Conservation (phyloP, 192 early-diverging fungal genomes). For the Backusella australiensis region DNA sequence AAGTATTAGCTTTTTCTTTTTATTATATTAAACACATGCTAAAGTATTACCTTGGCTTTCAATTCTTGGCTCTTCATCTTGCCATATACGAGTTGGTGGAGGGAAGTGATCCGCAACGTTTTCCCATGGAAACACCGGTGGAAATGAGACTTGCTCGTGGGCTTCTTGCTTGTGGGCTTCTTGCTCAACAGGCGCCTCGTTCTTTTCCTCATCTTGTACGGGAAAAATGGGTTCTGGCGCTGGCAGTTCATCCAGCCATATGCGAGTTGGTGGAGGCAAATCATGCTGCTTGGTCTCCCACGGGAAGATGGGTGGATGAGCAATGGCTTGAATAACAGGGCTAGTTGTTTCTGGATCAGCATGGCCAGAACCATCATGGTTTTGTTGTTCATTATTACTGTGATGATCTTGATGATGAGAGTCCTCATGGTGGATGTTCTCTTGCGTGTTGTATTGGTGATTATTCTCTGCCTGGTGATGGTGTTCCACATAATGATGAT, state of each 20-base stretch:
- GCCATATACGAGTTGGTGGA: slow-evolving; percentile 17
- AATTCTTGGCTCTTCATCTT: neutral
- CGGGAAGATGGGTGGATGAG: neutral
- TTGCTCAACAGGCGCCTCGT: too few relatives aligned
- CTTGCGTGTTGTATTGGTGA: neutral
- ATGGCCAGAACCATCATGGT: neutral
- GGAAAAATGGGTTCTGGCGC: neutral
- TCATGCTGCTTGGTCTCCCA: neutral
- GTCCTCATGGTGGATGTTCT: neutral
- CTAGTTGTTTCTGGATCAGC: neutral
- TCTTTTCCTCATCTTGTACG: neutral
- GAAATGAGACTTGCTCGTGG: neutral
- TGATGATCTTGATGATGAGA: neutral
- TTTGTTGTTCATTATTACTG: neutral
- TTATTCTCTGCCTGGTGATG: neutral
- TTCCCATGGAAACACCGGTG: neutral
- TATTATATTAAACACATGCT: neutral
- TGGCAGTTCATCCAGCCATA: slow-evolving; percentile 13
- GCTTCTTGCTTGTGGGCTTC: too few relatives aligned
- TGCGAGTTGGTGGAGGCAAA: slow-evolving; percentile 7
- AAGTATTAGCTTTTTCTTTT: neutral
- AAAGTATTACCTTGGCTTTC: neutral
- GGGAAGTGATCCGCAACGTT: neutral
- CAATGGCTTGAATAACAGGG: neutral
- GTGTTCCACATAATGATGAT: neutral